A percentile compares a stretch with the other conserved stretches of the same genome.
Evolutionary conservation across 1,139 yeast genomes (phyloP).

Genomic region (Lodderomyces beijingensis): DNA sequence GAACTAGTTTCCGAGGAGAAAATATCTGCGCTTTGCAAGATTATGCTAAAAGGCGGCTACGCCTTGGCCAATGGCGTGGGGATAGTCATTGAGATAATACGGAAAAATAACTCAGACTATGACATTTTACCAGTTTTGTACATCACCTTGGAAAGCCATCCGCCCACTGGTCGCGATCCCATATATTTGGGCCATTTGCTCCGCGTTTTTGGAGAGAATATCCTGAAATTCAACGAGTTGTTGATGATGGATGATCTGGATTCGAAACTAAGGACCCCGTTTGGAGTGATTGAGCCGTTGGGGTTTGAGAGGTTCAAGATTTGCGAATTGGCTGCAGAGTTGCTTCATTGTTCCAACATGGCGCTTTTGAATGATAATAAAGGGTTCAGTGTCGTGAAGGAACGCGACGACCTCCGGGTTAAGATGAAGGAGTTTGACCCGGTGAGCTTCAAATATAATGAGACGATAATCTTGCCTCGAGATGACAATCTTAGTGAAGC

Average conservation of each 20-base stretch:
- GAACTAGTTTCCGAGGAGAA: constrained; percentile 73
- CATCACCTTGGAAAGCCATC: constrained; percentile 85
- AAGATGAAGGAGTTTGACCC: constrained; percentile 46
- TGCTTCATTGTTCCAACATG: constrained; percentile 96
- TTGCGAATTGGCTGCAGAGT: constrained; percentile 91
- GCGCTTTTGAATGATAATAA: constrained; percentile 80
- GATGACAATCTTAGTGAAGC: constrained; percentile 8
- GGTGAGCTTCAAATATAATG: constrained; percentile 46
- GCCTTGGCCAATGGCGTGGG: constrained; percentile 96
- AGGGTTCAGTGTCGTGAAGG: constrained; percentile 73
- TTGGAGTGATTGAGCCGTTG: constrained; percentile 67
- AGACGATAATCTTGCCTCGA: constrained; percentile 32
- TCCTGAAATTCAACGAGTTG: constrained; percentile 57
- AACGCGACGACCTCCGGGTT: constrained; percentile 66
- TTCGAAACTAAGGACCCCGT: constrained; percentile 49
- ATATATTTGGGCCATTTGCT: constrained; percentile 88
- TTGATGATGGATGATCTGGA: constrained; percentile 20
- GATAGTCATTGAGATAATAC: constrained; percentile 86
- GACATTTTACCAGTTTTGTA: constrained; percentile 86
- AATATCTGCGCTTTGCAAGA: constrained; percentile 63
- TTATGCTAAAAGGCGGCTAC: constrained; percentile 89
- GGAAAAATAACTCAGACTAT: constrained; percentile 94
- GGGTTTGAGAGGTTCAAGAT: constrained; percentile 95
- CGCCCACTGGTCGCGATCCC: constrained; percentile 93
- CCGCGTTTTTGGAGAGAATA: constrained; percentile 70